Evolutionary conservation across 1,284 basidiomycete genomes (phyloP).

Genomic region (Melampsora americana): DNA sequence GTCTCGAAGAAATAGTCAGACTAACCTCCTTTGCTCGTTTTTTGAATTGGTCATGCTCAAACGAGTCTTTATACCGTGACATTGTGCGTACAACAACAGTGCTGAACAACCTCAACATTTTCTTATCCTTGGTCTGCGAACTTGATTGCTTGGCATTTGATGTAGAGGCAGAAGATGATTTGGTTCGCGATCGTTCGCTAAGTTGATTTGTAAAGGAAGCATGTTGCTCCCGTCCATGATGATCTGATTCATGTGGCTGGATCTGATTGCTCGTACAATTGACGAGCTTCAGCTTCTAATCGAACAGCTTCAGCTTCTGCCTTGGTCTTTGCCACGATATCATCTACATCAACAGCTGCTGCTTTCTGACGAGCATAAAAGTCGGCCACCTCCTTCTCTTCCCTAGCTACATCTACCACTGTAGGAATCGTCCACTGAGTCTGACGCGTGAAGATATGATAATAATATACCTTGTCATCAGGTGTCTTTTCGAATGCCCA

Average conservation of each 20-base stretch:
- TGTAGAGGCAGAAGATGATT: constrained; percentile 50
- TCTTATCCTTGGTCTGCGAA: constrained; percentile 70
- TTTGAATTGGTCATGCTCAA: constrained; percentile 87
- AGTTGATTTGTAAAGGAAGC: constrained; percentile 47
- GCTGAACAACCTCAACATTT: constrained; percentile 76
- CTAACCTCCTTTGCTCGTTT: constrained; percentile 87
- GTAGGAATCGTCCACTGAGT: constrained; percentile 45
- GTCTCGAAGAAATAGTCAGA: constrained; percentile 45
- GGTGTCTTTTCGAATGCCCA: constrained; percentile 19
- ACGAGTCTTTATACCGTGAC: constrained; percentile 77
- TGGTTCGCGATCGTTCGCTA: constrained; percentile 48
- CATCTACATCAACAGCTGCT: constrained; percentile 46
- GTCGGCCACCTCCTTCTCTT: constrained; percentile 5
- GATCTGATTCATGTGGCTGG: constrained; percentile 38
- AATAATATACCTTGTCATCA: constrained; percentile 41
- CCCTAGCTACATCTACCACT: background rate
- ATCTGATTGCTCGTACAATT: constrained; percentile 48
- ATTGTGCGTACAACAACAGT: constrained; percentile 84
- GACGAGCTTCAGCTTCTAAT: constrained; percentile 50
- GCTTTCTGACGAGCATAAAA: constrained; percentile 33
- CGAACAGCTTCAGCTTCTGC: constrained; percentile 56
- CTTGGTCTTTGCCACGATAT: constrained; percentile 56
- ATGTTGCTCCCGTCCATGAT: constrained; percentile 44
- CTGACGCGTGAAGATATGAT: constrained; percentile 40
- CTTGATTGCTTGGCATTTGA: constrained; percentile 48